Base-by-base conservation (phyloP, 2,329 filamentous ascomycete genomes). In the Thelonectria blattea region DNA sequence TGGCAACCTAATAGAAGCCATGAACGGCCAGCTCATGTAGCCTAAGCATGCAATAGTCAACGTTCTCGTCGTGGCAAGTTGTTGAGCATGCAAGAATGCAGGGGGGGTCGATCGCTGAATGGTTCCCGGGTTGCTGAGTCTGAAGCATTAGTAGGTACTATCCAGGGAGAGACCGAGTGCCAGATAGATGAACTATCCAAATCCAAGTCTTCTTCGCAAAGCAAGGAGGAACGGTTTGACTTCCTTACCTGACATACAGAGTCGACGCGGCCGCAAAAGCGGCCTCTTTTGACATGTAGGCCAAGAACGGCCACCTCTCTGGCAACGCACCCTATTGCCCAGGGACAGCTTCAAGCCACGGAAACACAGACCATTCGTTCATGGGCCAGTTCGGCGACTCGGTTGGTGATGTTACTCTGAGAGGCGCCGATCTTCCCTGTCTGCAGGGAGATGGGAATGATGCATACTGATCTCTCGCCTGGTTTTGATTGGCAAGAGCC, bases 321-420 rank as follows among this genome's bases (percentile, higher is more conserved):
- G 49, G 8, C 20, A 14, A 32, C 20, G 20, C 24, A 12, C 8
- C 32, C 22, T 22, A 7, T n/a, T 6, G 20, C 14, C 11, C 12
- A 24, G n/a, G 8, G 18, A 14, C 9, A 39, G 39, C 22, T 22
- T 27, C n/a, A 53, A 37, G 57, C 57, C 52, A 59, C 20, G 10
- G 41, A 50, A 7, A 41, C 46, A 59, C 57, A 42, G 14, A 37
- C 32, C 27, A 5, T 39, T 22, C 8, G 30, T 24, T 18, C 32
- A 47, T 51, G 5, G 32, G 14, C 41, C 14, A 30, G 22, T 37
- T 43, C 12, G 45, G 46, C 34, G 27, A 27, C 39, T 46, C 55
- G 30, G 51, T 24, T 55, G 30, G 51, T 37, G 12, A 47, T 45
- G 57, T 59, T 51, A 55, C 57, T 41, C 39, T 17, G 41, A 43